phyloP scores from a whole-genome alignment of 768 basidiomycete species.

The Tulasnella calospora region DNA sequence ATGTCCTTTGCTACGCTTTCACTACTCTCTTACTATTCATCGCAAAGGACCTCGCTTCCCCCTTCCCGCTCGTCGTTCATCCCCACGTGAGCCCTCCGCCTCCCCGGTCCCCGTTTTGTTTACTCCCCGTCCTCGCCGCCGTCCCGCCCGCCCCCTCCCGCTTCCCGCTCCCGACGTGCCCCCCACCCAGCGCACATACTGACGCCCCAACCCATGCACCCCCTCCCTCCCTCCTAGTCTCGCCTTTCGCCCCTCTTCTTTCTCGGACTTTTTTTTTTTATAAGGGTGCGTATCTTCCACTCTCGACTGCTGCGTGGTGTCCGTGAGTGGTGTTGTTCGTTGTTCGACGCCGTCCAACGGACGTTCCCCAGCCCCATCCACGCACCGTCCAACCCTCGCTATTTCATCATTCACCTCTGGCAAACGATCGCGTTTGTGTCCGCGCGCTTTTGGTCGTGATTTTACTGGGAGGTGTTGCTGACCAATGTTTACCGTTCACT shows the following conservation, averaged over 20 bases:
- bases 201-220: background rate
- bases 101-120: constrained; percentile 2
- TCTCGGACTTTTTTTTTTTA: background rate
- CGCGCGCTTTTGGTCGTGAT: background rate
- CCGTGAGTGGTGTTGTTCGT: constrained; percentile 10
- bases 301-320: background rate
- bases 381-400: background rate
- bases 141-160: background rate
- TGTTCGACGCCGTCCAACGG: constrained; percentile 16
- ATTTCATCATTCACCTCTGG: background rate
- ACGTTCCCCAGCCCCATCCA: constrained; percentile 6
- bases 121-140: constrained; percentile 12
- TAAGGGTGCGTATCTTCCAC: background rate
- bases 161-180: background rate
- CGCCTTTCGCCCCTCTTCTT: background rate
- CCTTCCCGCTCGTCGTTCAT: constrained; percentile 5
- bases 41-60: constrained; percentile 9
- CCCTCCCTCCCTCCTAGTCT: background rate
- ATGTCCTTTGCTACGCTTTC: background rate
- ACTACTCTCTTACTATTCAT: background rate
- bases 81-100: constrained; percentile 24
- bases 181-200: background rate
- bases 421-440: background rate
- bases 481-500: background rate
- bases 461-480: background rate